Conservation (phyloP, 2,329 filamentous ascomycete species). For the Shiraia bambusicola region DNA sequence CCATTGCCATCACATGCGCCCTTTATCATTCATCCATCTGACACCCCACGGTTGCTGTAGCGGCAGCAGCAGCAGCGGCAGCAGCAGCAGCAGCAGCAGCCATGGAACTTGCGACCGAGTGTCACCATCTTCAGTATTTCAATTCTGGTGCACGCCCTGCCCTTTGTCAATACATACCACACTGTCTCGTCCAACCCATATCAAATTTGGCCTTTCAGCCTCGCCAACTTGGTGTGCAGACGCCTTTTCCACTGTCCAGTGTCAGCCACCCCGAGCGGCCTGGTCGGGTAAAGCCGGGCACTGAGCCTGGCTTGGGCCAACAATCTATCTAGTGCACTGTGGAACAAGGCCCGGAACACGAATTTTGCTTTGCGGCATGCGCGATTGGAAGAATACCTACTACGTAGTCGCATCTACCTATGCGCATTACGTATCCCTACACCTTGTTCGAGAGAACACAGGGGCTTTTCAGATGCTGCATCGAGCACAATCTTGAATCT, state of each 20-base stretch:
- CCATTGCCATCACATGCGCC: slow-evolving; percentile 1
- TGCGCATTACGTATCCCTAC: too few relatives aligned
- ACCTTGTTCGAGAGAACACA: too few relatives aligned
- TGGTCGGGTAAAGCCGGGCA: slow-evolving; percentile 23
- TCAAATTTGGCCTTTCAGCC: slow-evolving; percentile 12
- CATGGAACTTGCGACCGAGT: too few relatives aligned
- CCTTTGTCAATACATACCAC: slow-evolving; percentile 10
- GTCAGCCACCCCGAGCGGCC: slow-evolving; percentile 14
- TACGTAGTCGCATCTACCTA: too few relatives aligned
- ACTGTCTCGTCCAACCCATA: slow-evolving; percentile 12
- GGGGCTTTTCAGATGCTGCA: too few relatives aligned
- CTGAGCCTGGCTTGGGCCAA: slow-evolving; percentile 15
- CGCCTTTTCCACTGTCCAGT: slow-evolving; percentile 19
- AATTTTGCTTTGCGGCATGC: slow-evolving; percentile 19
- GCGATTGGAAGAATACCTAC: slow-evolving; percentile 19
- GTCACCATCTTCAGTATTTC: too few relatives aligned
- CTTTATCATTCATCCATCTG: slow-evolving; percentile 4
- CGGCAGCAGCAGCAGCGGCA: too few relatives aligned
- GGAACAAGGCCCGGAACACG: slow-evolving; percentile 14
- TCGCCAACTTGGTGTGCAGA: slow-evolving; percentile 22
- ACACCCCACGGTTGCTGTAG: slow-evolving; percentile 19
- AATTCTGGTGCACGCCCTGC: slow-evolving; percentile 18
- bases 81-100: too few relatives aligned
- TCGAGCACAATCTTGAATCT: too few relatives aligned
- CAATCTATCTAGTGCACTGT: too few relatives aligned